phyloP scores from a whole-genome alignment of 2,329 filamentous ascomycete genomes.

The Boeremia exigua region DNA sequence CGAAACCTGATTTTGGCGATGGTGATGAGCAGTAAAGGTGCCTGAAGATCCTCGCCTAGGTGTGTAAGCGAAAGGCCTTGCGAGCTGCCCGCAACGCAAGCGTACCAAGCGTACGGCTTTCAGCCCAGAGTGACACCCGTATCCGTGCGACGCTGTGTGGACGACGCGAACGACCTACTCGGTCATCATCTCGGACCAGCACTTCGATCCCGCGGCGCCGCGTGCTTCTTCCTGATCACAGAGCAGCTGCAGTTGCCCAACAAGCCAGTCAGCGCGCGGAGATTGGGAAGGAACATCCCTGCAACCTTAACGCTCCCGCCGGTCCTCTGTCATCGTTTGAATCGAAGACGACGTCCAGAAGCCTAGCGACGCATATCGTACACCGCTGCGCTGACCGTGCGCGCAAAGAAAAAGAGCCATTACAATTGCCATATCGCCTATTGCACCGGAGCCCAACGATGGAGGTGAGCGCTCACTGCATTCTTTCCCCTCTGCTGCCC shows the following conservation, averaged over 20 bases:
- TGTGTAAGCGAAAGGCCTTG: slow-evolving; percentile 12
- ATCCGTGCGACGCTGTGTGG: slow-evolving; percentile 4
- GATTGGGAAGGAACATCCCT: slow-evolving; percentile 18
- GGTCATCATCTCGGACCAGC: neutral
- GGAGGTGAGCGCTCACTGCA: slow-evolving; percentile 19
- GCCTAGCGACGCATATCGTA: slow-evolving; percentile 17
- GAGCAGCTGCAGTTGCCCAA: slow-evolving; percentile 9
- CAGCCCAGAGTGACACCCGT: slow-evolving; percentile 7
- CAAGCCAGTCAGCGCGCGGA: slow-evolving; percentile 15
- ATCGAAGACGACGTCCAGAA: slow-evolving; percentile 19
- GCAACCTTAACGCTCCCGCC: slow-evolving; percentile 15
- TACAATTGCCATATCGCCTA: slow-evolving; percentile 13
- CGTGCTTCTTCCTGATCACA: slow-evolving; percentile 13
- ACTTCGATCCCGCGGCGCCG: slow-evolving; percentile 11
- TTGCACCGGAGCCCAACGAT: slow-evolving; percentile 20
- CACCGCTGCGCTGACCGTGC: slow-evolving; percentile 21
- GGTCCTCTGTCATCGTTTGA: slow-evolving; percentile 16
- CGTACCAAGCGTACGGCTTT: slow-evolving; percentile 13
- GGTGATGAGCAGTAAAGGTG: slow-evolving; percentile 4
- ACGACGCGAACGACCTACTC: slow-evolving; percentile 6
- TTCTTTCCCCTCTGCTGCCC: slow-evolving; percentile 14
- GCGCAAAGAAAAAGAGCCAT: slow-evolving; percentile 19
- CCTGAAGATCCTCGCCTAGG: slow-evolving; percentile 17
- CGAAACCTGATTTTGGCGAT: slow-evolving; percentile 2
- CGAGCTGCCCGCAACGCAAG: slow-evolving; percentile 14